phyloP scores from a whole-genome alignment of 495 filamentous ascomycete species.

The Trichoderma virens region DNA sequence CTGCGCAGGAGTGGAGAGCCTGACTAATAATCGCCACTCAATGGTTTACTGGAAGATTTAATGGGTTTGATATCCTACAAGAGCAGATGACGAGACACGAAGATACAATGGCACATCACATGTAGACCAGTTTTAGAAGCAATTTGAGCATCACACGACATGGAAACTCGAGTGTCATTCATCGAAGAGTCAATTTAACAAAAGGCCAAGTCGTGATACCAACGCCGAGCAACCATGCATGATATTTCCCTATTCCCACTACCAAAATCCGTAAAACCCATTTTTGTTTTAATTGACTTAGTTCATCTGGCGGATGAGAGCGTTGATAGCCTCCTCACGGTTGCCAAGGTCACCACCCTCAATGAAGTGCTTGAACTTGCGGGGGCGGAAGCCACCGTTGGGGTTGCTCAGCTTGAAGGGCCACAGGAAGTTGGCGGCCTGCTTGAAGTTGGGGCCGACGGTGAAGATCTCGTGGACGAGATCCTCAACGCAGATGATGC shows the following conservation, averaged over 20 bases:
- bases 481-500: constrained; percentile 99
- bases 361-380: constrained; percentile 99
- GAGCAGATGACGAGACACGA: background rate
- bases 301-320: constrained; percentile 96
- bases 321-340: constrained; percentile 98
- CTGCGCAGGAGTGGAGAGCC: background rate
- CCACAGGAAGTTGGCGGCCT: constrained; percentile 99
- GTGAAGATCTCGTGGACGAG: constrained; percentile 99
- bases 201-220: constrained; percentile 5
- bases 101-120: background rate
- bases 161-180: constrained; percentile 14
- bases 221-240: constrained; percentile 33
- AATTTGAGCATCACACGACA: background rate
- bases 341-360: constrained; percentile 98
- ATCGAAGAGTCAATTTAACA: constrained; percentile 11
- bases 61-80: background rate
- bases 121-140: background rate
- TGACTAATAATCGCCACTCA: background rate
- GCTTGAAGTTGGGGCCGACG: constrained; percentile 99
- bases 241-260: constrained; percentile 27
- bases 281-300: constrained; percentile 38
- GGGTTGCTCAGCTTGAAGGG: constrained; percentile 99
- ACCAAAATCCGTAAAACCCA: constrained; percentile 21
- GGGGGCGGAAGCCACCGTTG: constrained; percentile 84
- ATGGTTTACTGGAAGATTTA: background rate